Percentiles rank a stretch among this genome's conserved stretches.
phyloP scores from a whole-genome alignment of 208 protist species.

The Tritrichomonas foetus region DNA sequence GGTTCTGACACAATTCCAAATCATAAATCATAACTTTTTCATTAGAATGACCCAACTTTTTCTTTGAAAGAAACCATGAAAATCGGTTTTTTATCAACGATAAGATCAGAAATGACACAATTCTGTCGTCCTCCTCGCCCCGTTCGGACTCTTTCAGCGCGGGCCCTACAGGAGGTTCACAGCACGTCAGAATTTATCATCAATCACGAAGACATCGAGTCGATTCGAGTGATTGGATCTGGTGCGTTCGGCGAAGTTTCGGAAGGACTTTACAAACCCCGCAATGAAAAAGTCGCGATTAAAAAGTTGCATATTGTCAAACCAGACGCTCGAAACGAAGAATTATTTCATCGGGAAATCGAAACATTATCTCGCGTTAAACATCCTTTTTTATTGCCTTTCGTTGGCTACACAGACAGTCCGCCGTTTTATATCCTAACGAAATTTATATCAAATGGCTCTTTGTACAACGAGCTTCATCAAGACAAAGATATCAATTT shows the following conservation, averaged over 20 bases:
- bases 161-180: too few relatives aligned
- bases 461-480: neutral
- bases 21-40: too few relatives aligned
- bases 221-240: neutral
- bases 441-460: neutral
- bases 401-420: neutral
- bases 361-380: neutral
- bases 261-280: neutral
- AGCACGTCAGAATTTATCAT: neutral
- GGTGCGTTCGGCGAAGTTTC: neutral
- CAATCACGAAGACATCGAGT: neutral
- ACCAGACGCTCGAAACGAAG: neutral
- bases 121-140: too few relatives aligned
- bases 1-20: too few relatives aligned
- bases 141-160: too few relatives aligned
- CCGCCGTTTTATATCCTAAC: constrained; percentile 4
- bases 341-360: neutral
- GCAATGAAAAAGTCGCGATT: neutral
- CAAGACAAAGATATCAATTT: neutral
- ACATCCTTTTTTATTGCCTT: neutral
- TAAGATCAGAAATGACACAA: too few relatives aligned
- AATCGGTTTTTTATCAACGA: too few relatives aligned
- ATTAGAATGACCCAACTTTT: too few relatives aligned
- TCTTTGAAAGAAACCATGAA: too few relatives aligned
- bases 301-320: neutral